Base-by-base conservation (phyloP, 345 rosid genomes). In the Citrus cavaleriei region DNA sequence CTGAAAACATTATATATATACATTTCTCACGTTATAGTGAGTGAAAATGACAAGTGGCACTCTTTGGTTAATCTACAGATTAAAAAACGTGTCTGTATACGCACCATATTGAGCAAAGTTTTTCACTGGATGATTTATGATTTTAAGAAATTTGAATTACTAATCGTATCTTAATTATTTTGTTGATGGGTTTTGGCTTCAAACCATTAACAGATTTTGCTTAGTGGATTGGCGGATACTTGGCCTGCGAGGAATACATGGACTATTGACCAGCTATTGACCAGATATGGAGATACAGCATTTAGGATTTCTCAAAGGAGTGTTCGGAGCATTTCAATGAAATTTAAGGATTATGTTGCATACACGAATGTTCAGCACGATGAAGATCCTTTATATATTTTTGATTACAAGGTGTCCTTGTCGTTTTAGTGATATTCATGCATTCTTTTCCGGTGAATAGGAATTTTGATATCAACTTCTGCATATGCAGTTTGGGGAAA, bases 371-470 rank as follows among this genome's bases (percentile, higher is more conserved):
- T 76, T 79, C 99, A 95, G 86, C 91, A 86, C 81, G 99, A 95
- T 84, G 99, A 95, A 86, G 98, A 95, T 86, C 99, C 99, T 30
- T 85, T 95, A 34, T 95, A 95, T 82, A 91, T 95, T 74, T 95
- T 95, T 77, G 98, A 95, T 85, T 94, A 91, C 76, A 92, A 91
- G 93, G 99, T 93, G 81, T 64, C 60, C 34, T 21, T 58, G 21
- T 55, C 24, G 67, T 58, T 57, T 14, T 58, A 8, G 40, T 70
- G 34, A 22, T 38, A 46, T 66, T 40, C 64, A 34, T 79, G 7
- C 32, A 66, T 34, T 37, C 65, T 54, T 55, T 54, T 32, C 51
- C 58, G 21, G 67, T 28, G 16, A 37, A 75, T 58, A 68, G 46
- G 37, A 54, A 75, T 42, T 21, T 25, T 78, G 13, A 68, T 64